Percentiles rank a stretch among this genome's conserved stretches.
Evolutionary conservation across 306 rosid genomes (phyloP).

Genomic region (Quercus variabilis): DNA sequence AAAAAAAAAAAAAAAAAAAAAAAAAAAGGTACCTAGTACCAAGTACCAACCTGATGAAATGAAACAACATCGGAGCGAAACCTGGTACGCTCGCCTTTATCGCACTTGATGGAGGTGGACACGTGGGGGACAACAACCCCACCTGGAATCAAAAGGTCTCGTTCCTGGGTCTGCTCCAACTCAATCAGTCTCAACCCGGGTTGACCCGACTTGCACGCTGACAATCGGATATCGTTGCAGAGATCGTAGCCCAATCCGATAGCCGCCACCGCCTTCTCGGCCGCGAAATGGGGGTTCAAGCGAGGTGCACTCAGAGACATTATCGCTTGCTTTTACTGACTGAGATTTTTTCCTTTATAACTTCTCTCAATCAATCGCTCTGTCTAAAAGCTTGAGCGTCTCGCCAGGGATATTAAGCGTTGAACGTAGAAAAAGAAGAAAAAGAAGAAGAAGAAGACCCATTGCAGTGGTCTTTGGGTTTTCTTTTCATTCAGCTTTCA

Average conservation of each 20-base stretch:
- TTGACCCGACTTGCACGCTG: constrained; percentile 42
- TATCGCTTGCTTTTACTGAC: background rate
- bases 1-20: background rate
- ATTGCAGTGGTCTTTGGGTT: constrained; percentile 2
- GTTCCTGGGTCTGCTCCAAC: constrained; percentile 36
- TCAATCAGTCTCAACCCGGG: constrained; percentile 46
- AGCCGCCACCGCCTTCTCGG: constrained; percentile 64
- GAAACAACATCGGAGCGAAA: constrained; percentile 71
- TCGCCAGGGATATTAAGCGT: background rate
- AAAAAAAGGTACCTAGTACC: constrained; percentile 8
- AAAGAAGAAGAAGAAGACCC: background rate
- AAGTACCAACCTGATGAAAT: constrained; percentile 43
- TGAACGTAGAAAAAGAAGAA: background rate
- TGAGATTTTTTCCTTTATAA: background rate
- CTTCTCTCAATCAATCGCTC: background rate
- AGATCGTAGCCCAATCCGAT: constrained; percentile 79
- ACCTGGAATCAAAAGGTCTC: constrained; percentile 66
- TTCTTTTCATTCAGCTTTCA: background rate
- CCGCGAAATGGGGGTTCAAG: constrained; percentile 52
- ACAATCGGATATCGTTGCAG: constrained; percentile 51
- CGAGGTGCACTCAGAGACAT: constrained; percentile 37
- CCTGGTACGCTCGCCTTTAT: constrained; percentile 81
- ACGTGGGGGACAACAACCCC: constrained; percentile 54
- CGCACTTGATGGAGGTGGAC: constrained; percentile 66
- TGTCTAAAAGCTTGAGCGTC: background rate